Conservation (phyloP, 2,329 filamentous ascomycete species). For the Talaromyces funiculosus region DNA sequence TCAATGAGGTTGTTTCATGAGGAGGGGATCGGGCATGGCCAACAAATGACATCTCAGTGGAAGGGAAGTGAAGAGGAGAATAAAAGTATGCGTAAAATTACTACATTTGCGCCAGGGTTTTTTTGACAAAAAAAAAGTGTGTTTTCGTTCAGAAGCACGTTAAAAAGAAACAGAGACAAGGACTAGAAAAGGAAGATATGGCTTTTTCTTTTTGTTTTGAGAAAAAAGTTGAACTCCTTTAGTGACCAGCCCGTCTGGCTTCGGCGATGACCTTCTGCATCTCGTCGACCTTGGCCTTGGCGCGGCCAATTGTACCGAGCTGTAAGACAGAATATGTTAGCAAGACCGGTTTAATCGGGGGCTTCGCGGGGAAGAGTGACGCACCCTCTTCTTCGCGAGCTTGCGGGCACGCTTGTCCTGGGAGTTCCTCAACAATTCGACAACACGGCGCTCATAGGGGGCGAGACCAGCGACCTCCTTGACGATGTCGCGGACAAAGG, state of each 20-base stretch:
- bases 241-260: slow-evolving; percentile 73
- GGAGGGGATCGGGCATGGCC: neutral
- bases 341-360: neutral
- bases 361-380: slow-evolving; percentile 27
- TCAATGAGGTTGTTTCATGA: too few relatives aligned
- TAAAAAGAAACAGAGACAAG: slow-evolving; percentile 17
- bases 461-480: slow-evolving; percentile 96
- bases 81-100: neutral
- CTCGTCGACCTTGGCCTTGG: slow-evolving; percentile 99
- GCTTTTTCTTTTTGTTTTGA: neutral
- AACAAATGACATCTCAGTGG: neutral
- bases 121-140: too few relatives aligned
- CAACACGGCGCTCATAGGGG: slow-evolving; percentile 96
- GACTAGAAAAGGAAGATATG: neutral
- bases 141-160: slow-evolving; percentile 9
- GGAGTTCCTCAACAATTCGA: slow-evolving; percentile 97
- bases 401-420: slow-evolving; percentile 99
- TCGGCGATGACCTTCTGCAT: slow-evolving; percentile 97
- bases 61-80: neutral
- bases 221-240: slow-evolving; percentile 34
- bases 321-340: slow-evolving; percentile 31
- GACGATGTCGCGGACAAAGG: slow-evolving; percentile 94
- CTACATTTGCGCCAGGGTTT: neutral
- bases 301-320: slow-evolving; percentile 97
- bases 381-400: slow-evolving; percentile 97